phyloP scores from a whole-genome alignment of 2,329 filamentous ascomycete genomes.

The Xylaria sp. region DNA sequence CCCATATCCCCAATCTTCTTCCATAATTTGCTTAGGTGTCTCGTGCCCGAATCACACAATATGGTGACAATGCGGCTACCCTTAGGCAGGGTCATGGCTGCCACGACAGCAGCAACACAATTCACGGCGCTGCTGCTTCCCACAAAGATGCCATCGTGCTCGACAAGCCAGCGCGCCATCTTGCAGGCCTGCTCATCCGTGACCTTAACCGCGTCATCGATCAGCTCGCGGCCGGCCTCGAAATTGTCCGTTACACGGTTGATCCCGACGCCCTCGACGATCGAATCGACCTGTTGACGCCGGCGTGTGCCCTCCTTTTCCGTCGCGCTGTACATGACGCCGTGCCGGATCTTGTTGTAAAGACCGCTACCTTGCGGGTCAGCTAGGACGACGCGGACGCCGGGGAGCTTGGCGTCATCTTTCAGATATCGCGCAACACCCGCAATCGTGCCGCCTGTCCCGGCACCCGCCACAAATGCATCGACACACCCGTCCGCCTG shows the following conservation, averaged over 20 bases:
- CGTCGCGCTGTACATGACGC: slow-evolving; percentile 92
- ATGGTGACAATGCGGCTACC: slow-evolving; percentile 80
- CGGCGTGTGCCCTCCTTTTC: slow-evolving; percentile 92
- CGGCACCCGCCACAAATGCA: slow-evolving; percentile 92
- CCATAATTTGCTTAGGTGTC: slow-evolving; percentile 89
- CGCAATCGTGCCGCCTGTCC: slow-evolving; percentile 92
- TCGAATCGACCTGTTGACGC: slow-evolving; percentile 90
- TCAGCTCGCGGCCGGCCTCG: slow-evolving; percentile 82
- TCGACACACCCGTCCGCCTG: slow-evolving; percentile 81
- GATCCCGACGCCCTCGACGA: slow-evolving; percentile 95
- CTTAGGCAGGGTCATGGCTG: slow-evolving; percentile 70
- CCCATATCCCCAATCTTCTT: slow-evolving; percentile 75
- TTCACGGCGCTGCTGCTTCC: slow-evolving; percentile 98
- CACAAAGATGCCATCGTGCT: slow-evolving; percentile 93
- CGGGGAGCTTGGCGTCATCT: slow-evolving; percentile 66
- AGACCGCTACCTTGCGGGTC: slow-evolving; percentile 95
- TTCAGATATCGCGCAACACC: slow-evolving; percentile 88
- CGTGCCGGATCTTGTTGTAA: slow-evolving; percentile 90
- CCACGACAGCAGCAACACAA: slow-evolving; percentile 80
- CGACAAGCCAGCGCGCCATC: slow-evolving; percentile 97
- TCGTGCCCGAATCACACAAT: slow-evolving; percentile 84
- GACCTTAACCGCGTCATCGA: slow-evolving; percentile 91
- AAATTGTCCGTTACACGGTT: slow-evolving; percentile 96
- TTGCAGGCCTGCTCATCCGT: slow-evolving; percentile 86
- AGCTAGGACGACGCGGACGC: slow-evolving; percentile 73